These are phyloP conservation scores for Didymella keratinophila DNA, from an alignment of 2,329 filamentous ascomycete species.

Conservation along the genomic window DNA sequence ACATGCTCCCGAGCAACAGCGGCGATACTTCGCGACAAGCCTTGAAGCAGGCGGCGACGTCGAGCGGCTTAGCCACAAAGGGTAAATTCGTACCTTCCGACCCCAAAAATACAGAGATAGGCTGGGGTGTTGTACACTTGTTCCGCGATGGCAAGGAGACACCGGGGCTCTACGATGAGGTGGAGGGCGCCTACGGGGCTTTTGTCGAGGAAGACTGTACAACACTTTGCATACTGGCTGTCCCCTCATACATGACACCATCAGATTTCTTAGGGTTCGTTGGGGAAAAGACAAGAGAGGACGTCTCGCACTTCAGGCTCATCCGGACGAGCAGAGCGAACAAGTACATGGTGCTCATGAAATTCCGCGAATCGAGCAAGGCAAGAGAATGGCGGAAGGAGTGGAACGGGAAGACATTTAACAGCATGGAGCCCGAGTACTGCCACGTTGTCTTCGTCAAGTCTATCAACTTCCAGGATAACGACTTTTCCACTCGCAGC, in stretches of 20 bases:
- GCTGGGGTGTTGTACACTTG: constrained; percentile 93
- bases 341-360: constrained; percentile 94
- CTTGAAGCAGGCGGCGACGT: constrained; percentile 47
- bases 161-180: constrained; percentile 64
- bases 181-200: constrained; percentile 37
- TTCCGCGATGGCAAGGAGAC: constrained; percentile 86
- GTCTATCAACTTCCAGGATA: constrained; percentile 82
- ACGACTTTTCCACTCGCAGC: constrained; percentile 53
- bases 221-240: constrained; percentile 90
- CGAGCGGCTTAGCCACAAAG: constrained; percentile 76
- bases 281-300: constrained; percentile 82
- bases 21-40: constrained; percentile 39
- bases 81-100: constrained; percentile 78
- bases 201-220: constrained; percentile 73
- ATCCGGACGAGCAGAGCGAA: constrained; percentile 89
- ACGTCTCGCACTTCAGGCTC: constrained; percentile 93
- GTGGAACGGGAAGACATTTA: constrained; percentile 94
- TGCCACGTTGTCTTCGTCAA: constrained; percentile 96
- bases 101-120: constrained; percentile 75
- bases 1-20: constrained; percentile 63
- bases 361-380: constrained; percentile 78
- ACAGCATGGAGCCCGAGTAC: constrained; percentile 91
- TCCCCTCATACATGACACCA: constrained; percentile 91
- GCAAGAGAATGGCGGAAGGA: constrained; percentile 82
- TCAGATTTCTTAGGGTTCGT: constrained; percentile 91